A percentile compares a stretch with the other conserved stretches of the same genome.
Evolutionary conservation across 2,329 filamentous ascomycete genomes (phyloP).

Genomic region (Penicillium carneum): DNA sequence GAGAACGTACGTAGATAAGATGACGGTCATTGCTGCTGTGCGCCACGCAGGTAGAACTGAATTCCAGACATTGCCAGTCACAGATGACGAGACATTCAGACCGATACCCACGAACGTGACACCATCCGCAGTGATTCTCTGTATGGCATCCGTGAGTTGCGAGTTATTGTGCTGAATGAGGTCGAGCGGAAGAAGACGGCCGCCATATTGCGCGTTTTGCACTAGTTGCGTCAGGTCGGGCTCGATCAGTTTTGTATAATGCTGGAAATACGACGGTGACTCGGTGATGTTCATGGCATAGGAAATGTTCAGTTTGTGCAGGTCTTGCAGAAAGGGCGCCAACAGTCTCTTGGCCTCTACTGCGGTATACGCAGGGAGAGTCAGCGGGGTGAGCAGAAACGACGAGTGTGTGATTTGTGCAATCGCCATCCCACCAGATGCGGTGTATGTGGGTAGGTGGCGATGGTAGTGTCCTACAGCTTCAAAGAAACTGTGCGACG

Average conservation of each 20-base stretch:
- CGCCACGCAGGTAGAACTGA: constrained; percentile 17
- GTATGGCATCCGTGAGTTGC: constrained; percentile 13
- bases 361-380: constrained; percentile 12
- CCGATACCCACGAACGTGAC: constrained; percentile 12
- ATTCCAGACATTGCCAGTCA: constrained; percentile 18
- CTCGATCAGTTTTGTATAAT: constrained; percentile 8
- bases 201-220: constrained; percentile 16
- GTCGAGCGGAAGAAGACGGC: constrained; percentile 17
- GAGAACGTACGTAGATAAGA: constrained; percentile 10
- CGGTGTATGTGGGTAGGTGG: constrained; percentile 19
- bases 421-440: constrained; percentile 22
- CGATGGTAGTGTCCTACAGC: constrained; percentile 24
- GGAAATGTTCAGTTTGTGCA: constrained; percentile 17
- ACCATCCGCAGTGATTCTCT: constrained; percentile 4
- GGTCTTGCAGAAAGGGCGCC: constrained; percentile 11
- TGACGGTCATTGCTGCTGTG: constrained; percentile 10
- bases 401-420: constrained; percentile 19
- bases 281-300: constrained; percentile 14
- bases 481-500: constrained; percentile 57
- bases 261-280: constrained; percentile 18
- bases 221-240: constrained; percentile 3
- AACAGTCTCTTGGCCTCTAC: constrained; percentile 10
- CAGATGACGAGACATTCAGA: constrained; percentile 9
- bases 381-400: constrained; percentile 22
- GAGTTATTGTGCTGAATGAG: constrained; percentile 8